Percentiles rank a stretch among this genome's conserved stretches.
These are phyloP conservation scores for Monilinia laxa DNA, from an alignment of 2,329 filamentous ascomycete species.

Conservation along the genomic window DNA sequence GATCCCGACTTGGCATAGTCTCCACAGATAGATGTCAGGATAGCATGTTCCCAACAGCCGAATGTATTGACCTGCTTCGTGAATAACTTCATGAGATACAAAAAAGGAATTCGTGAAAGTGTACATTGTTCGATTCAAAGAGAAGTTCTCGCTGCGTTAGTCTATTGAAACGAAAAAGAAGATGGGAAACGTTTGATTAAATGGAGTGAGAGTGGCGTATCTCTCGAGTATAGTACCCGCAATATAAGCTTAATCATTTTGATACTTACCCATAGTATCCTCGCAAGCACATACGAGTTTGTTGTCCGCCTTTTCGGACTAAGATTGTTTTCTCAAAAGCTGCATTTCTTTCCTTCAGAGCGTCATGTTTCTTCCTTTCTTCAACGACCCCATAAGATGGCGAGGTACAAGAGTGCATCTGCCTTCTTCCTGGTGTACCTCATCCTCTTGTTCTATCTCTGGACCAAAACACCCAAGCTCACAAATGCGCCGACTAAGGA, in stretches of 20 bases:
- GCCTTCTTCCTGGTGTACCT: neutral
- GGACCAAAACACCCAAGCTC: neutral
- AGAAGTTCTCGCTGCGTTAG: too few relatives aligned
- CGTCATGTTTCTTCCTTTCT: neutral
- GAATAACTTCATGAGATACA: neutral
- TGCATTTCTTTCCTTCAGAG: neutral
- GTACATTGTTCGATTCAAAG: neutral
- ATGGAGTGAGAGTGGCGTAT: neutral
- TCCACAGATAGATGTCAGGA: neutral
- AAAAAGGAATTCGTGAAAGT: neutral
- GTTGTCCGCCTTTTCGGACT: neutral
- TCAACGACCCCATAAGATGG: neutral
- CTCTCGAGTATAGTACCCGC: neutral
- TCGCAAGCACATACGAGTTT: neutral
- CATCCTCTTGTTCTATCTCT: conserved; percentile 4
- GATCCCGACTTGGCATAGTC: conserved; percentile 17
- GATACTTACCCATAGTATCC: conserved; percentile 5
- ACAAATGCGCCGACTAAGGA: neutral
- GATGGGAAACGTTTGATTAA: neutral
- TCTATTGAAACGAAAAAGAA: neutral
- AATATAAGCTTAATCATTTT: conserved; percentile 2
- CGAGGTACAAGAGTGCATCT: conserved; percentile 4
- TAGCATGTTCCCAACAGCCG: neutral
- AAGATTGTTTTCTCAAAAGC: neutral
- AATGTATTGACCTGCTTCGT: neutral